Conservation (phyloP, 768 basidiomycete species). For the Podaxis sp. region DNA sequence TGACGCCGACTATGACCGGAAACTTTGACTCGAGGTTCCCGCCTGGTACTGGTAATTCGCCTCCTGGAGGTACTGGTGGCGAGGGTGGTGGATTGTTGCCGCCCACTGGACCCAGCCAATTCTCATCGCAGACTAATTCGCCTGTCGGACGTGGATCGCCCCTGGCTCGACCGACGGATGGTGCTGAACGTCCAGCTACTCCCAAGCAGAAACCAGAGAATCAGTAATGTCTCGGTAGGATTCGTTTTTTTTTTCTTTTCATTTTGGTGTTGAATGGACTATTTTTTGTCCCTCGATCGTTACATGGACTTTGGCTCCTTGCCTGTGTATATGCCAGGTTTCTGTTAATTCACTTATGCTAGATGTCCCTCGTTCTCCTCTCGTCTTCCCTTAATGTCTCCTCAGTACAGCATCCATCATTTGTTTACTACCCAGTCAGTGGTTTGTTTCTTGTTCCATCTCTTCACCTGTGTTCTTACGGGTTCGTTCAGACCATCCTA, state of each 20-base stretch:
- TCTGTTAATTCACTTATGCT: conserved; percentile 14
- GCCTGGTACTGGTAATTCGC: conserved; percentile 24
- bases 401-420: not conserved
- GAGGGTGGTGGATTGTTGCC: conserved; percentile 29
- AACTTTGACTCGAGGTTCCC: conserved; percentile 58
- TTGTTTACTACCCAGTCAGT: not conserved
- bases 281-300: not conserved
- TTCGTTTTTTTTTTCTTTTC: not conserved
- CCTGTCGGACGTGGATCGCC: conserved; percentile 54
- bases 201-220: conserved; percentile 21
- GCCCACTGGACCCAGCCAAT: conserved; percentile 23
- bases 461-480: not conserved
- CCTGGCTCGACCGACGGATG: conserved; percentile 28
- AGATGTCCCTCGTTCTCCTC: conserved; percentile 13
- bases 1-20: conserved; percentile 48
- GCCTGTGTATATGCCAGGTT: not conserved
- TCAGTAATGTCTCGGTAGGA: not conserved
- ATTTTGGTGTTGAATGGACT: not conserved
- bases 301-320: not conserved
- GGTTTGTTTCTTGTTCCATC: not conserved
- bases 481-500: not conserved
- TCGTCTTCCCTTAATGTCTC: not conserved
- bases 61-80: conserved; percentile 24
- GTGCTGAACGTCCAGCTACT: conserved; percentile 30
- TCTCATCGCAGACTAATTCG: conserved; percentile 44